Base-by-base conservation (phyloP, 495 filamentous ascomycete species). In the Hyaloscypha finlandica region DNA sequence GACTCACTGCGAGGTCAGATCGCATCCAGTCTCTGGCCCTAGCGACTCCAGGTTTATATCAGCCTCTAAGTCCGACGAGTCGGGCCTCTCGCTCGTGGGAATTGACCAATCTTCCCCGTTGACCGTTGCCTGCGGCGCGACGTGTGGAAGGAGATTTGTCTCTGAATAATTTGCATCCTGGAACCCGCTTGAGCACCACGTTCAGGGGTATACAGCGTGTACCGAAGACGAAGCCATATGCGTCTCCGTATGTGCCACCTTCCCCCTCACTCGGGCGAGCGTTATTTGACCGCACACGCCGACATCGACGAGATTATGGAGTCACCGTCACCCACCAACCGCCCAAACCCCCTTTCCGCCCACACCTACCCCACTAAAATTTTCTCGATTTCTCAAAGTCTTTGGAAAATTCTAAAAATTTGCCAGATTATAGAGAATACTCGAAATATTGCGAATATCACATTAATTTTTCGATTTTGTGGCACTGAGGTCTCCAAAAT, bases 161-260 rank as follows among this genome's bases (percentile, higher is more conserved):
- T 63, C 25, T 30, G n/a, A 48, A 25, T 14, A 63, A 63, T 63
- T 25, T 63, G 60, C 60, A 53, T 63, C 8, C 3, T 45, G 42
- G 42, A 45, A 9, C 14, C 42, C 42, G 14, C 42, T 45, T 19
- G 42, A 45, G 42, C 8, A 45, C 3, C 42, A 19, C 42, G 6
- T 45, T 42, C 48, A 37, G 51, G 62, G 51, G 48, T 55, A 16
- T 22, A 51, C n/a, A n/a, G n/a, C 62, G 62, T 31, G 31, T 20
- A 55, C 62, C n/a, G n/a, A n/a, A n/a, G n/a, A n/a, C 62, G 25
- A 55, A 64, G 25, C 56, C 56, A 59, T 59, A 35, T 35, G 56
- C 30, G 56, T 59, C 35, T 59, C 56, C 9, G 56, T 59, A 59
- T 35, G 56, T 52, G n/a, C n/a, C n/a, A n/a, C n/a, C n/a, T n/a